phyloP scores from a whole-genome alignment of 225 moss, liverwort and hornwort species.

The Polytrichum commune region DNA sequence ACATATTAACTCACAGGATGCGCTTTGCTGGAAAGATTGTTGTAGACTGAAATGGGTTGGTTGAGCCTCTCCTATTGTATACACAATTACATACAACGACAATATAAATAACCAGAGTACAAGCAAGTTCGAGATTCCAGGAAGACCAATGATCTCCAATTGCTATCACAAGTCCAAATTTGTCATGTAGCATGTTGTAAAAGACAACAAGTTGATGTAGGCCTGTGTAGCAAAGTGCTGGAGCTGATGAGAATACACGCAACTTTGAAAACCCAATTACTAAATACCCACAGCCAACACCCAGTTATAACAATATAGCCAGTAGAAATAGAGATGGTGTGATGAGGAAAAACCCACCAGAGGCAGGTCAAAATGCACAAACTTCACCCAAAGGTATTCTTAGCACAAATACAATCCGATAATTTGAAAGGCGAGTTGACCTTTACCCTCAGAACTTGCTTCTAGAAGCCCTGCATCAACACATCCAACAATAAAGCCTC shows the following conservation, averaged over 20 bases:
- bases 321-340: background rate
- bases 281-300: too few relatives aligned
- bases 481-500: background rate
- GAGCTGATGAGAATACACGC: background rate
- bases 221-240: background rate
- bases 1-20: conserved; percentile 66
- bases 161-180: too few relatives aligned
- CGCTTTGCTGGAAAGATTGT: conserved; percentile 94
- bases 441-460: conserved; percentile 78
- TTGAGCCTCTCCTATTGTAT: conserved; percentile 87
- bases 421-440: conserved; percentile 71
- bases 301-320: too few relatives aligned
- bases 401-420: conserved; percentile 84
- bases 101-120: background rate
- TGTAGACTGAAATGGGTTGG: conserved; percentile 95
- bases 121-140: background rate
- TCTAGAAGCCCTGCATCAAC: conserved; percentile 62
- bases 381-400: conserved; percentile 60
- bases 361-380: conserved; percentile 82
- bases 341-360: conserved; percentile 41
- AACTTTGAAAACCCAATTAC: too few relatives aligned
- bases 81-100: conserved; percentile 63
- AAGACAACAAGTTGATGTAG: too few relatives aligned
- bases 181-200: too few relatives aligned
- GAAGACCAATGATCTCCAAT: too few relatives aligned